phyloP scores from a whole-genome alignment of 352 stramenopile genomes.

The Phytophthora pinifolia region DNA sequence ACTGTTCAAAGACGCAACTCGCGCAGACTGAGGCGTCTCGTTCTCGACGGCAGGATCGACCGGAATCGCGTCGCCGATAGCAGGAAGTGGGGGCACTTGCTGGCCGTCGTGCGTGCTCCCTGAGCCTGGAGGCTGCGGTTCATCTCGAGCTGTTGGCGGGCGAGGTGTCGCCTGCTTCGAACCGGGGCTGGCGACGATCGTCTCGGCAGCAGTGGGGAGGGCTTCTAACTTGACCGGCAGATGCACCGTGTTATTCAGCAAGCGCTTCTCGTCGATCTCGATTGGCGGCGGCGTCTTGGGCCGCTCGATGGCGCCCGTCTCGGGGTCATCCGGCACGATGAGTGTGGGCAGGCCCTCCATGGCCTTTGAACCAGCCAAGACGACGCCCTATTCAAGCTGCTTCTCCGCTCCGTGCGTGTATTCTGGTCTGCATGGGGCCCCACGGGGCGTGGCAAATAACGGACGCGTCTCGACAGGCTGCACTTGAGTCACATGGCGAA shows the following conservation, averaged over 20 bases:
- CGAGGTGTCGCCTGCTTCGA: conserved; percentile 20
- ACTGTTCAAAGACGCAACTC: conserved; percentile 32
- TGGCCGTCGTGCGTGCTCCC: conserved; percentile 2
- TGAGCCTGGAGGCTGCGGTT: conserved; percentile 8
- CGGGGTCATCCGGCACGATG: conserved; percentile 68
- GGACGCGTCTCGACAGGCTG: conserved; percentile 1
- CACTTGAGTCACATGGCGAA: conserved; percentile 1
- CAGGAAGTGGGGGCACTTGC: conserved; percentile 6
- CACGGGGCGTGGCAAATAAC: conserved; percentile 17
- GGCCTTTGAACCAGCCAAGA: conserved; percentile 4
- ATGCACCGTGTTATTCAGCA: conserved; percentile 22
- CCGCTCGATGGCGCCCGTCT: conserved; percentile 65
- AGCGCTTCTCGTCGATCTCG: conserved; percentile 31
- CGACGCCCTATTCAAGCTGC: conserved; percentile 3
- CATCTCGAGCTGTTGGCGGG: conserved; percentile 12
- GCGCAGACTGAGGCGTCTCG: conserved; percentile 6
- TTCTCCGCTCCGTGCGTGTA: conserved; percentile 11
- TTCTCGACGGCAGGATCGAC: background rate
- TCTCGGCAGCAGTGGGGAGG: conserved; percentile 22
- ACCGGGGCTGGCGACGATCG: conserved; percentile 4
- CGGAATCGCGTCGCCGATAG: conserved; percentile 3
- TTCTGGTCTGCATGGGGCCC: conserved; percentile 15
- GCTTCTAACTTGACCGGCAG: conserved; percentile 22
- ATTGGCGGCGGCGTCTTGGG: conserved; percentile 54
- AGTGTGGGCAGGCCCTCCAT: conserved; percentile 54